phyloP scores from a whole-genome alignment of 2,329 filamentous ascomycete genomes.

The Pyrenochaeta sp. region DNA sequence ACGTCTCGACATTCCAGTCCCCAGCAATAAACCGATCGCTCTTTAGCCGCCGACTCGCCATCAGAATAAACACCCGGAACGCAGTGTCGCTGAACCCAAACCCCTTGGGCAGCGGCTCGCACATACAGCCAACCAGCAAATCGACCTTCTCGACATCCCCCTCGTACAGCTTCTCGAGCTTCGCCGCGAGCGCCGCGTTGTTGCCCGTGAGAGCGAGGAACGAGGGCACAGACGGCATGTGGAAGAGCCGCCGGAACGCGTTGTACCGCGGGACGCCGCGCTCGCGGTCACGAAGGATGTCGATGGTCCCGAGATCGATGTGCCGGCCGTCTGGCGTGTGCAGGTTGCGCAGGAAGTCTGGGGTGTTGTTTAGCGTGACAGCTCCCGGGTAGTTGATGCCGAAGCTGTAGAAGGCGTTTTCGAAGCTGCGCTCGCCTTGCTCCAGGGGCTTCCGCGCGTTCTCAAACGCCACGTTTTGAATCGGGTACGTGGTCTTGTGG shows the following conservation, averaged over 20 bases:
- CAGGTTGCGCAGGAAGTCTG: constrained; percentile 52
- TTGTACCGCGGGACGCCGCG: constrained; percentile 57
- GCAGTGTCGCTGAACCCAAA: constrained; percentile 60
- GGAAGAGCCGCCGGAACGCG: constrained; percentile 55
- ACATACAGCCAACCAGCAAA: constrained; percentile 52
- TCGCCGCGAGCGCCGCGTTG: constrained; percentile 45
- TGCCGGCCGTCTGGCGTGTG: constrained; percentile 51
- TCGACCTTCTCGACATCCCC: constrained; percentile 55
- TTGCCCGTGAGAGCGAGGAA: constrained; percentile 54
- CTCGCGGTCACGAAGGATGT: constrained; percentile 58
- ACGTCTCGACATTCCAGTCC: constrained; percentile 51
- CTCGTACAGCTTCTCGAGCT: constrained; percentile 50
- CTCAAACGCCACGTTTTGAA: constrained; percentile 35
- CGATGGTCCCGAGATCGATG: constrained; percentile 55
- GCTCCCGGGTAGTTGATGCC: constrained; percentile 59
- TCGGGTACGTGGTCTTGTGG: constrained; percentile 34
- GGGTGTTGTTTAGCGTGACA: constrained; percentile 52
- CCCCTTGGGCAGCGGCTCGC: constrained; percentile 54
- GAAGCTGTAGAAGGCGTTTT: constrained; percentile 52
- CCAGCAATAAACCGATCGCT: constrained; percentile 56
- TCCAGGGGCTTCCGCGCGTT: constrained; percentile 43
- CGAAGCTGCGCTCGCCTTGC: constrained; percentile 19
- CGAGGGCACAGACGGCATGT: constrained; percentile 43
- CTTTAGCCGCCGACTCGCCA: constrained; percentile 54
- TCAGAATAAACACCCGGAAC: constrained; percentile 56